phyloP scores from a whole-genome alignment of 108 stramenopile genomes.

The Nitzschia sp. region DNA sequence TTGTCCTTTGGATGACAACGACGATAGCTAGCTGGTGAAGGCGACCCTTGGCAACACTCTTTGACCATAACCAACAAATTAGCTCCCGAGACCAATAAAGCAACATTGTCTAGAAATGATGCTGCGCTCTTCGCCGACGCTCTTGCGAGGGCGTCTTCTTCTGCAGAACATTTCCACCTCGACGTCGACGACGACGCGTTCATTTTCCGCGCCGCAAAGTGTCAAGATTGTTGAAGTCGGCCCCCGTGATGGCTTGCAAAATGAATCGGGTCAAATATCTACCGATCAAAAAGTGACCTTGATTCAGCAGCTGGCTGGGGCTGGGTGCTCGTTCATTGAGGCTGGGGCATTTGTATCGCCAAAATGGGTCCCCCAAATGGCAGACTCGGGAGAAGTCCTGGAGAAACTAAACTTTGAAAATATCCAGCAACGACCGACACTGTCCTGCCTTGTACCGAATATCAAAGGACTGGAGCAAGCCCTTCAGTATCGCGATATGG shows the following conservation, averaged over 20 bases:
- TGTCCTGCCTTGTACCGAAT: constrained; percentile 74
- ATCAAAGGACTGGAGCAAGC: constrained; percentile 65
- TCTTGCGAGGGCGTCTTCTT: not conserved
- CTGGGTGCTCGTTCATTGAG: constrained; percentile 77
- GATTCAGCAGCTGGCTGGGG: constrained; percentile 48
- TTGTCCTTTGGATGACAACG: too few species aligned
- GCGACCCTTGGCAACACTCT: too few species aligned
- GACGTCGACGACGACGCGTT: not conserved
- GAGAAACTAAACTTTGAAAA: constrained; percentile 10
- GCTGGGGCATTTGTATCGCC: constrained; percentile 84
- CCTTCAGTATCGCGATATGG: constrained; percentile 10
- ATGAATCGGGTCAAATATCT: constrained; percentile 53
- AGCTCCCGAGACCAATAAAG: too few species aligned
- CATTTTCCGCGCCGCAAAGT: not conserved
- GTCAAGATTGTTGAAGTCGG: constrained; percentile 65
- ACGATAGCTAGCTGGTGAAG: too few species aligned
- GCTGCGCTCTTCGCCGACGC: too few species aligned
- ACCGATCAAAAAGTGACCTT: constrained; percentile 58
- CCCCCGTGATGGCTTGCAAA: constrained; percentile 82
- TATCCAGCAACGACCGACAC: constrained; percentile 6
- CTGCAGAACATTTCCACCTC: too few species aligned
- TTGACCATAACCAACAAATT: too few species aligned
- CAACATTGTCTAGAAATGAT: too few species aligned
- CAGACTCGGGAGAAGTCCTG: constrained; percentile 63
- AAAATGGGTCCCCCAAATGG: constrained; percentile 93